phyloP scores from a whole-genome alignment of 164 flowering plant species.

The Houttuynia cordata region DNA sequence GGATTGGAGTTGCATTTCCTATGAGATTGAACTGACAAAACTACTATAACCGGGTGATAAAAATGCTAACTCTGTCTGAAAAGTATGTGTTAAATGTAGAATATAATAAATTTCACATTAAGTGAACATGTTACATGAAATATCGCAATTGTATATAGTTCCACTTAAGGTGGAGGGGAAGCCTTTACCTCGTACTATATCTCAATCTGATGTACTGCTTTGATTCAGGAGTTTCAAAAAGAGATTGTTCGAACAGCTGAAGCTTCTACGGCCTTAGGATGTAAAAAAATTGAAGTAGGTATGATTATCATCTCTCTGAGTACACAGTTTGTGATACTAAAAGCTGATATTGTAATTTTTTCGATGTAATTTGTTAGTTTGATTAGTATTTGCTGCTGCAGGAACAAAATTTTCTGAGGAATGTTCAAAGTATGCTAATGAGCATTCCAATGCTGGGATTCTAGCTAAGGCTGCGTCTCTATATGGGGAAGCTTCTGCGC shows the following conservation, averaged over 20 bases:
- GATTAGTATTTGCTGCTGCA: constrained; percentile 16
- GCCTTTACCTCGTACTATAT: neutral
- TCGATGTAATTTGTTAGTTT: neutral
- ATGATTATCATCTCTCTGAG: constrained; percentile 1
- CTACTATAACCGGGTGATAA: too few species aligned
- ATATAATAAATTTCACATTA: too few species aligned
- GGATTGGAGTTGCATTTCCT: too few species aligned
- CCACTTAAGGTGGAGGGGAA: neutral
- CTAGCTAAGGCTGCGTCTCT: constrained; percentile 79
- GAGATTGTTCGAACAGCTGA: constrained; percentile 79
- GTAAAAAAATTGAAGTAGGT: constrained; percentile 80
- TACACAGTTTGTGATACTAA: neutral
- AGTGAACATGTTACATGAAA: too few species aligned
- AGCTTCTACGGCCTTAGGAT: constrained; percentile 59
- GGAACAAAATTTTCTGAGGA: constrained; percentile 91
- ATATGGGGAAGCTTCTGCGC: constrained; percentile 76
- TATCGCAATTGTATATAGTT: too few species aligned
- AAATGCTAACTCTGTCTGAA: too few species aligned
- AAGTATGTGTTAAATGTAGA: too few species aligned
- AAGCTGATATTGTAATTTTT: neutral
- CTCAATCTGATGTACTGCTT: neutral
- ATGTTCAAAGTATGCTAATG: constrained; percentile 74
- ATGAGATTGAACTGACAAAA: too few species aligned
- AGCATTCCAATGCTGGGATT: constrained; percentile 47
- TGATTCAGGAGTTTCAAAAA: constrained; percentile 78